phyloP scores from a whole-genome alignment of 1,284 basidiomycete genomes.

The Takashimella koratensis region DNA sequence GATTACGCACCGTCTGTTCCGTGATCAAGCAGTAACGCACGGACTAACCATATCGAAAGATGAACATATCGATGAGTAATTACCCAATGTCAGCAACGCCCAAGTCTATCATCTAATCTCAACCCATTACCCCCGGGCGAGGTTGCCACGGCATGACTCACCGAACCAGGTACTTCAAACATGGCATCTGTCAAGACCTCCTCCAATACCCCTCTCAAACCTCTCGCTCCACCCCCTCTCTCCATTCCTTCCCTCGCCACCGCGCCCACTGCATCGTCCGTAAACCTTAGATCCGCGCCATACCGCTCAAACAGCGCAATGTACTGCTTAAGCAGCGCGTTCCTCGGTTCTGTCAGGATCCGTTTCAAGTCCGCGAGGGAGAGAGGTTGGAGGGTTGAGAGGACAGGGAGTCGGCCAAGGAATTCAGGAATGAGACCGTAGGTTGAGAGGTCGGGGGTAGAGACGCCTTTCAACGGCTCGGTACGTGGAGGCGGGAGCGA shows the following conservation, averaged over 20 bases:
- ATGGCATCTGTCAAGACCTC: slow-evolving; percentile 78
- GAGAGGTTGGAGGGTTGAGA: slow-evolving; percentile 76
- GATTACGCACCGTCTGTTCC: slow-evolving; percentile 55
- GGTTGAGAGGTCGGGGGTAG: slow-evolving; percentile 66
- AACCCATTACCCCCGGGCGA: neutral
- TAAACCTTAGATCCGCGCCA: slow-evolving; percentile 47
- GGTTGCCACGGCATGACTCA: slow-evolving; percentile 56
- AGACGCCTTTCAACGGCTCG: slow-evolving; percentile 28
- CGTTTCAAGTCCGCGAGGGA: slow-evolving; percentile 71
- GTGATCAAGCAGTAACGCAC: slow-evolving; percentile 63
- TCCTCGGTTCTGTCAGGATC: slow-evolving; percentile 85
- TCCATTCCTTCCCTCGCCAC: slow-evolving; percentile 73
- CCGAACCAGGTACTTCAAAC: slow-evolving; percentile 74
- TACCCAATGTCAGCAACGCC: slow-evolving; percentile 2
- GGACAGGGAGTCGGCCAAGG: slow-evolving; percentile 80
- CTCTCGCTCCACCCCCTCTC: slow-evolving; percentile 83
- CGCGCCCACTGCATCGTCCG: slow-evolving; percentile 51
- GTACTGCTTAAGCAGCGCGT: slow-evolving; percentile 87
- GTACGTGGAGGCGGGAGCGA: slow-evolving; percentile 1
- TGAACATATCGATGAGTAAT: no score
- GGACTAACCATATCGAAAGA: slow-evolving; percentile 52
- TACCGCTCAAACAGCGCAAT: slow-evolving; percentile 61
- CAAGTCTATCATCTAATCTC: no score
- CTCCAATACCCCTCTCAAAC: slow-evolving; percentile 85
- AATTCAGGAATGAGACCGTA: slow-evolving; percentile 96